Evolutionary conservation across 2,329 filamentous ascomycete genomes (phyloP), one percentile per base, ranked within the genome.

Genomic region (Pseudogymnoascus pannorum): DNA sequence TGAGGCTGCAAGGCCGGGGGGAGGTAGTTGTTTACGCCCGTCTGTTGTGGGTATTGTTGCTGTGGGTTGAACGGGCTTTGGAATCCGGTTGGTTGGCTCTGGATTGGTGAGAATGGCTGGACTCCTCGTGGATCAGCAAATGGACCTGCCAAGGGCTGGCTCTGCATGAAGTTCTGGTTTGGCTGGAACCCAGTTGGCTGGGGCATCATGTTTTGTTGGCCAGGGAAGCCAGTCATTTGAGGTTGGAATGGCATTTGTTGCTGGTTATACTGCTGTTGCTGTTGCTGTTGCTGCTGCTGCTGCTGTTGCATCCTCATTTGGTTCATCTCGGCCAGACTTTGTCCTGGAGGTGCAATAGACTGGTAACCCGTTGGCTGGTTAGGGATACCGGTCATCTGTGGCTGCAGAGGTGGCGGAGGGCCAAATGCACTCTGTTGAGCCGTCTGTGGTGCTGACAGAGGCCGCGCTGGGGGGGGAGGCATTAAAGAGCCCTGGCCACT

Each of bases 381-480:
- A 61, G 72, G 71, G 60, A 83, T 79, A 7, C 93, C 92, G 4
- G 94, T 97, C 74, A 92, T 83, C 72, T 97, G 93, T 59, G 91
- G 86, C 72, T 92, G 87, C 67, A 97, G 75, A 14, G 90, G 86
- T 58, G 90, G 85, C 16, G 57, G 33, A 16, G 88, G 83, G 6
- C 83, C 82, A 72, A 95, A 94, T 4, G 80, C 81, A 73, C 82
- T 92, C 51, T 86, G 85, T 70, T 88, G 88, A 58, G 84, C 87
- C 60, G 91, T 89, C 72, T 91, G 89, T 24, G 94, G 93, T 38
- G 94, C 93, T 40, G 93, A 97, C 11, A 94, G 81, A 6, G 94
- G 88, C 64, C 94, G 83, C 59, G 86, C 83, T 9, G 92, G 91
- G 24, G 84, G 91, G 6, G 92, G 91, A 57, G 87, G 83, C 64